A percentile compares a stretch with the other conserved stretches of the same genome.
Conservation (phyloP, 1,284 basidiomycete genomes). For the Microbotryum intermedium region DNA sequence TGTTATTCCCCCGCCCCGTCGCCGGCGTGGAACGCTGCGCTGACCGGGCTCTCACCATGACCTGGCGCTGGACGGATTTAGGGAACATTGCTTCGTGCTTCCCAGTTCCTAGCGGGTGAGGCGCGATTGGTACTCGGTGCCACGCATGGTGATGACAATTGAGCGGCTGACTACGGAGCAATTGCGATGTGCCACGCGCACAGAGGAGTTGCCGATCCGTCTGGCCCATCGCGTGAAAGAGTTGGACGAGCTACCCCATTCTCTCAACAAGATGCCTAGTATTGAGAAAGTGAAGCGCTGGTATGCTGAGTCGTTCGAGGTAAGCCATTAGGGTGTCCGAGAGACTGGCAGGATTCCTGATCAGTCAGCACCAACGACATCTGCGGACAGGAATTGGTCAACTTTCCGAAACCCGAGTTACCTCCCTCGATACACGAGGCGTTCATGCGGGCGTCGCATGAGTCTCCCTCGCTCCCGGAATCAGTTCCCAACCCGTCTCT, state of each 20-base stretch:
- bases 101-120: conserved; percentile 68
- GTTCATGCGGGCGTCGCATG: conserved; percentile 40
- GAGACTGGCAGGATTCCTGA: neutral
- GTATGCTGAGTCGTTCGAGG: conserved; percentile 98
- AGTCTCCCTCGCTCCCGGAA: conserved; percentile 37
- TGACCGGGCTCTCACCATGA: too few relatives aligned
- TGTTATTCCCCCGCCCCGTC: neutral
- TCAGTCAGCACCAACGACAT: too few relatives aligned
- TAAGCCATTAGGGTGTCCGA: conserved; percentile 40
- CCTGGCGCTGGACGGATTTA: conserved; percentile 41
- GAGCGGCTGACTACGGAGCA: too few relatives aligned
- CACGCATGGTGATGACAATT: too few relatives aligned
- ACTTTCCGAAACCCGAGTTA: conserved; percentile 66
- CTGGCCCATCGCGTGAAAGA: conserved; percentile 95
- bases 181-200: too few relatives aligned
- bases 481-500: conserved; percentile 63
- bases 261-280: conserved; percentile 81
- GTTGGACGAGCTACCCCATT: conserved; percentile 87
- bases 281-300: conserved; percentile 95
- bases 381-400: conserved; percentile 65
- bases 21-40: too few relatives aligned
- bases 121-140: conserved; percentile 7
- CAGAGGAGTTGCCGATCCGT: conserved; percentile 86
- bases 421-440: conserved; percentile 59
- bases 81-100: conserved; percentile 75